These are phyloP conservation scores for Diospyros kaki DNA, from an alignment of 148 eudicot species.

Conservation along the genomic window DNA sequence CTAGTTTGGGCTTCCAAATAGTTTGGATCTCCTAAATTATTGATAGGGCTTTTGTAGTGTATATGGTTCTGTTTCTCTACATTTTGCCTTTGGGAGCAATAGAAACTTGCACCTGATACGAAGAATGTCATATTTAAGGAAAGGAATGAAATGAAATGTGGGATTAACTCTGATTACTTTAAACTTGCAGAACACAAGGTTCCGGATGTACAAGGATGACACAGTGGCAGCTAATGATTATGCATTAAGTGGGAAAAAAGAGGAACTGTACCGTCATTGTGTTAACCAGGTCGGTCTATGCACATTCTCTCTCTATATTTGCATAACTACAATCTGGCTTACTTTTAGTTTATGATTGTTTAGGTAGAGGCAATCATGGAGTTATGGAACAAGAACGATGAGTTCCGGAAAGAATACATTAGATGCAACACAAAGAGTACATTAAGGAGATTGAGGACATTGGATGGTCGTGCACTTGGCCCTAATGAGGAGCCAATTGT, in stretches of 20 bases:
- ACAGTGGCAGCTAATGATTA: conserved; percentile 40
- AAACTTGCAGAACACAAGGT: conserved; percentile 52
- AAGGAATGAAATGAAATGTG: neutral
- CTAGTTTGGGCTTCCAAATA: neutral
- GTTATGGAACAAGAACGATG: conserved; percentile 63
- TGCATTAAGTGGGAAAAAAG: conserved; percentile 48
- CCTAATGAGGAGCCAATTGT: conserved; percentile 58
- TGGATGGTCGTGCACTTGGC: conserved; percentile 85
- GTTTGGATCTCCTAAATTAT: neutral
- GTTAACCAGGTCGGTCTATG: conserved; percentile 48
- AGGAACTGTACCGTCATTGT: conserved; percentile 53
- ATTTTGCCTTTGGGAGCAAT: neutral
- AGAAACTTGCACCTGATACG: conserved; percentile 3
- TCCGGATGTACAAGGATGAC: conserved; percentile 61
- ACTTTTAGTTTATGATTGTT: conserved; percentile 5
- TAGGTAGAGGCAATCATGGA: conserved; percentile 77
- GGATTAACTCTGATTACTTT: conserved; percentile 4
- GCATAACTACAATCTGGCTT: neutral
- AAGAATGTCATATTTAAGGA: neutral
- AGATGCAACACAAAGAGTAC: conserved; percentile 61
- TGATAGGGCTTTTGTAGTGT: neutral
- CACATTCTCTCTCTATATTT: neutral
- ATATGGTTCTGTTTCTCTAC: neutral
- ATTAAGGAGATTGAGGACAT: conserved; percentile 69
- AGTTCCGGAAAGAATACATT: conserved; percentile 62